A percentile compares a stretch with the other conserved stretches of the same genome.
phyloP scores from a whole-genome alignment of 2,329 filamentous ascomycete species.

The Penicillium griseofulvum region DNA sequence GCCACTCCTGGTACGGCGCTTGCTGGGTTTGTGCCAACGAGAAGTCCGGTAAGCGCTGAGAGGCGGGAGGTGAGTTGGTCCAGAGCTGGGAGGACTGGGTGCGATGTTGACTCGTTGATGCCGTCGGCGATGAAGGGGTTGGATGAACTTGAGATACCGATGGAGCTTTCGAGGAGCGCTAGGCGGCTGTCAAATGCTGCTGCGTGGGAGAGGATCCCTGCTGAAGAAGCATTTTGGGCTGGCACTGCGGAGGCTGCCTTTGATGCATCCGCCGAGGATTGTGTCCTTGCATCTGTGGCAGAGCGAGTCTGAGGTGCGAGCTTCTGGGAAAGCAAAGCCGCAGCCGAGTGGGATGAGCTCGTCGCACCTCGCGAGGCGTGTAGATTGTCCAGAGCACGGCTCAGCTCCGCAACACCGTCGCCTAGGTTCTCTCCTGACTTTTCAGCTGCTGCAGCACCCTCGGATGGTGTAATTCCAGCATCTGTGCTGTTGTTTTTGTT shows the following conservation, averaged over 20 bases:
- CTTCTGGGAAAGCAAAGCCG: slow-evolving; percentile 36
- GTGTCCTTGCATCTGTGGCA: slow-evolving; percentile 5
- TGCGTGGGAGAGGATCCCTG: slow-evolving; percentile 68
- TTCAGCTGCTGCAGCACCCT: slow-evolving; percentile 31
- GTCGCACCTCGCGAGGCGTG: slow-evolving; percentile 31
- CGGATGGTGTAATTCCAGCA: not conserved
- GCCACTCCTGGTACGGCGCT: slow-evolving; percentile 19
- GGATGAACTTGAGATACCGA: slow-evolving; percentile 72
- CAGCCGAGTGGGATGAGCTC: slow-evolving; percentile 31
- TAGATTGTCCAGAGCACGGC: slow-evolving; percentile 68
- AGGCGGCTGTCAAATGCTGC: slow-evolving; percentile 86
- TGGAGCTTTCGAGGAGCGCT: slow-evolving; percentile 70
- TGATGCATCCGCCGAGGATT: slow-evolving; percentile 3
- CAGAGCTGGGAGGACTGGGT: slow-evolving; percentile 78
- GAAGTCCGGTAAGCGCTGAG: slow-evolving; percentile 60
- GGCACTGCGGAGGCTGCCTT: slow-evolving; percentile 13
- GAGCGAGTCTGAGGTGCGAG: slow-evolving; percentile 22
- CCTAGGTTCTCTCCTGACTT: slow-evolving; percentile 46
- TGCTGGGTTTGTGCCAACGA: slow-evolving; percentile 37
- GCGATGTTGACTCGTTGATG: slow-evolving; percentile 51
- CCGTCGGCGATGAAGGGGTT: slow-evolving; percentile 50
- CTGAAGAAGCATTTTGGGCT: slow-evolving; percentile 15
- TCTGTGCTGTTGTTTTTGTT: slow-evolving; percentile 53
- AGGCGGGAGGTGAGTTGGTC: slow-evolving; percentile 79
- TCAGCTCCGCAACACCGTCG: slow-evolving; percentile 66